Evolutionary conservation across 345 rosid species (phyloP), one percentile per base, ranked within the genome.

Genomic region (Microthlaspi erraticum): DNA sequence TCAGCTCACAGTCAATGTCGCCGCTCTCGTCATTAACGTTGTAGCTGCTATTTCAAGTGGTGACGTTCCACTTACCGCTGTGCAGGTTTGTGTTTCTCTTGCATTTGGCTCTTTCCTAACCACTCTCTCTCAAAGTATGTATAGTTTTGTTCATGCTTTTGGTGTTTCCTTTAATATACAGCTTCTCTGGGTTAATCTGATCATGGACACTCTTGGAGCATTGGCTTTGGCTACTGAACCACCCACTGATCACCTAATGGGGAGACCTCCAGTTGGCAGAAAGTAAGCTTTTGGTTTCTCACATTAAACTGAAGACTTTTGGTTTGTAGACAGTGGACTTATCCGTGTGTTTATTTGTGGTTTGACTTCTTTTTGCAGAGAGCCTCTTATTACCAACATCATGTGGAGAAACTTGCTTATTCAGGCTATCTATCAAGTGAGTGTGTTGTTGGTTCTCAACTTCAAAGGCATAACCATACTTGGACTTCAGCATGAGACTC

Each of bases 161-260:
- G 32, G 6, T 11, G 5, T 45, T 44, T 74, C 36, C 26, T 20
- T 26, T 43, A 55, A 67, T 10, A 3, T 74, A 49, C 81, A 95
- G 99, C 96, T 95, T 72, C 84, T 95, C 8, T 95, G 99, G 99
- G 94, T 95, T 56, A 95, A 95, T 71, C 94, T 95, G 64, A 95
- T 95, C 43, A 90, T 95, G 99, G 99, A 95, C 75, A 95, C 98
- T 4, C 98, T 95, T 42, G 99, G 99, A 73, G 99, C 98, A 55
- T 82, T 95, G 70, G 99, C 99, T 58, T 77, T 95, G 79, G 99
- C 99, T 62, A 95, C 99, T 23, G 99, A 95, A 82, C 99, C 99
- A 36, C 99, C 99, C 23, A 92, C 88, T 18, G 94, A 95, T 78
- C 94, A 92, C 60, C 87, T 95, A 65, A 79, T 95, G 99, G 79